Base-by-base conservation (phyloP, 345 rosid species). In the Citrus australasica region DNA sequence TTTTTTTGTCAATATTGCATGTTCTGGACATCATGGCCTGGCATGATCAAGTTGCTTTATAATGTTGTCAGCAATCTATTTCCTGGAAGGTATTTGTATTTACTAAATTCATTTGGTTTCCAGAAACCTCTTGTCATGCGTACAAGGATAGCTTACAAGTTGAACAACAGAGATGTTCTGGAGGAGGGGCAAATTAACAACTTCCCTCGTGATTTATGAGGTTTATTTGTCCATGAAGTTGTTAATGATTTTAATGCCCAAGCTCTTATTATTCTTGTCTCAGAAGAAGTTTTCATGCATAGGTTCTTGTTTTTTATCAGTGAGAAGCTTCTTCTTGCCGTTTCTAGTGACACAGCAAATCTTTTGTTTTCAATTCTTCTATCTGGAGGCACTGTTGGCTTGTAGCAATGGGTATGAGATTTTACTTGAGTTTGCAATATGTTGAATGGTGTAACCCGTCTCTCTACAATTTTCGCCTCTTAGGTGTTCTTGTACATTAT, bases 101-200 rank as follows among this genome's bases (percentile, higher is more conserved):
- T 59, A 64, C 13, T 6, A 37, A 55, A 38, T 75, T 81, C 32
- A 33, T 85, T 38, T 82, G 58, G 71, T 81, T 88, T 82, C 69
- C 93, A 96, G 99, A 96, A 94, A 92, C 82, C 95, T 59, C 93
- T 94, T 64, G 90, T 96, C 80, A 94, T 96, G 98, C 94, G 98
- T 28, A 82, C 88, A 80, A 90, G 95, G 93, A 91, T 94, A 80
- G 89, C 95, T 35, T 96, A 96, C 90, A 94, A 94, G 86, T 58
- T 85, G 82, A 88, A 94, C 73, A 84, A 83, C 79, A 91, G 91
- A 84, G 97, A 91, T 84, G 84, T 85, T 63, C 79, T 96, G 84
- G 99, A 96, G 88, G 95, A 90, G 90, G 99, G 97, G 65, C 98
- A 96, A 82, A 84, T 96, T 85, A 94, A 67, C 88, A 89, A 89